phyloP scores from a whole-genome alignment of 2,329 filamentous ascomycete genomes.

The Curvularia spicifera region DNA sequence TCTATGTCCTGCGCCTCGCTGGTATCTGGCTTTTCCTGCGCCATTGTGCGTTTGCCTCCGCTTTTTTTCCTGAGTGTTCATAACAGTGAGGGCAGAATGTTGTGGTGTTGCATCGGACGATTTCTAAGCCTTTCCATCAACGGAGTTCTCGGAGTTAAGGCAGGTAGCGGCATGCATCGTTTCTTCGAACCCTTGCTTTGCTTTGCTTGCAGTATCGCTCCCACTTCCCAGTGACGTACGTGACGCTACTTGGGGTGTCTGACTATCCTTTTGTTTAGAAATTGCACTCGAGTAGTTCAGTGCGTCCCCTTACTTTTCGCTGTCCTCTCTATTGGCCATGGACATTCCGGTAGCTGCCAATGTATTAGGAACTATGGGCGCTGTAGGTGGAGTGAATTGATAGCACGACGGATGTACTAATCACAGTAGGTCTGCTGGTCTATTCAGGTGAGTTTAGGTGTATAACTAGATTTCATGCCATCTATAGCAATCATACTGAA shows the following conservation, averaged over 20 bases:
- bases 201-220: background rate
- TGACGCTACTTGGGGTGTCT: background rate
- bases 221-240: background rate
- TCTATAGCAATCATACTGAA: constrained; percentile 1
- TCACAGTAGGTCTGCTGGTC: constrained; percentile 64
- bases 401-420: constrained; percentile 12
- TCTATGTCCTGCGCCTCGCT: constrained; percentile 36
- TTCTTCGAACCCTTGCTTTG: constrained; percentile 8
- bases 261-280: background rate
- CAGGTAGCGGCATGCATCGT: constrained; percentile 12
- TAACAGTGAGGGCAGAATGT: constrained; percentile 3
- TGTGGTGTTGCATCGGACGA: constrained; percentile 12
- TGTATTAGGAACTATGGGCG: constrained; percentile 65
- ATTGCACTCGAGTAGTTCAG: background rate
- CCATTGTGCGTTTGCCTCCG: constrained; percentile 22
- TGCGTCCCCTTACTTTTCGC: background rate
- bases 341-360: constrained; percentile 63
- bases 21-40: constrained; percentile 31
- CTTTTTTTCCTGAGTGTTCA: background rate
- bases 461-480: background rate
- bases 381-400: constrained; percentile 49
- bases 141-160: constrained; percentile 21
- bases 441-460: constrained; percentile 57
- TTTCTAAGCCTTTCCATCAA: constrained; percentile 28
- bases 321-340: constrained; percentile 51